These are phyloP conservation scores for Paraurostyla sp. DNA, from an alignment of 73 alveolate genomes.

Conservation along the genomic window DNA sequence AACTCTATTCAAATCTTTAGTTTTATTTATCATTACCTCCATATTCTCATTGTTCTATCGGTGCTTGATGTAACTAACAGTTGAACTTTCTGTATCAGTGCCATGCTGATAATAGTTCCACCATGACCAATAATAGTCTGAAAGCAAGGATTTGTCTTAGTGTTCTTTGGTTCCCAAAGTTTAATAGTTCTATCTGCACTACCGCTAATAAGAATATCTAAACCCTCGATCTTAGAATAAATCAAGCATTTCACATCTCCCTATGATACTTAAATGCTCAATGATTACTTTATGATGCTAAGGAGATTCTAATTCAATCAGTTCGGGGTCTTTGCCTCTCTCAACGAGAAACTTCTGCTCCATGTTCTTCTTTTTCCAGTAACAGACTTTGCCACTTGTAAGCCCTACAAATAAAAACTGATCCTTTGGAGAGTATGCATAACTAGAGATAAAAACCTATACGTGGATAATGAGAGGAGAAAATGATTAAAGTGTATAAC, in stretches of 20 bases:
- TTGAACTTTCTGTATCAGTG: conserved; percentile 72
- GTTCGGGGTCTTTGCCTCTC: conserved; percentile 76
- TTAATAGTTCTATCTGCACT: conserved; percentile 79
- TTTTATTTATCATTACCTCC: conserved; percentile 62
- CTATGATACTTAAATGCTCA: conserved; percentile 13
- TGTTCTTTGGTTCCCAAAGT: conserved; percentile 83
- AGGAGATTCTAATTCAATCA: conserved; percentile 66
- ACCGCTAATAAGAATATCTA: conserved; percentile 77
- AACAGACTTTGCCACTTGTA: conserved; percentile 67
- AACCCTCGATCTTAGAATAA: conserved; percentile 59
- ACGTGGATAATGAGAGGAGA: no score
- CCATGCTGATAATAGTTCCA: conserved; percentile 86
- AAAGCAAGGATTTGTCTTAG: conserved; percentile 71
- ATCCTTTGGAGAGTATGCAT: conserved; percentile 58
- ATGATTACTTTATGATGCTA: conserved; percentile 36
- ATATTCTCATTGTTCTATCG: conserved; percentile 87
- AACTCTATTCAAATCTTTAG: conserved; percentile 5
- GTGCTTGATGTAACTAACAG: conserved; percentile 83
- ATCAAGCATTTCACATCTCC: conserved; percentile 80
- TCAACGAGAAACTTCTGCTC: conserved; percentile 68
- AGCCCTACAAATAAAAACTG: conserved; percentile 73
- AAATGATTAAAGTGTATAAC: no score
- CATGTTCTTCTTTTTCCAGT: conserved; percentile 73
- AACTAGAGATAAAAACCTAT: conserved; percentile 54
- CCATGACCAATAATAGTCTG: conserved; percentile 84